Base-by-base conservation (phyloP, 2,329 filamentous ascomycete genomes). In the Pseudocercospora fijiensis region DNA sequence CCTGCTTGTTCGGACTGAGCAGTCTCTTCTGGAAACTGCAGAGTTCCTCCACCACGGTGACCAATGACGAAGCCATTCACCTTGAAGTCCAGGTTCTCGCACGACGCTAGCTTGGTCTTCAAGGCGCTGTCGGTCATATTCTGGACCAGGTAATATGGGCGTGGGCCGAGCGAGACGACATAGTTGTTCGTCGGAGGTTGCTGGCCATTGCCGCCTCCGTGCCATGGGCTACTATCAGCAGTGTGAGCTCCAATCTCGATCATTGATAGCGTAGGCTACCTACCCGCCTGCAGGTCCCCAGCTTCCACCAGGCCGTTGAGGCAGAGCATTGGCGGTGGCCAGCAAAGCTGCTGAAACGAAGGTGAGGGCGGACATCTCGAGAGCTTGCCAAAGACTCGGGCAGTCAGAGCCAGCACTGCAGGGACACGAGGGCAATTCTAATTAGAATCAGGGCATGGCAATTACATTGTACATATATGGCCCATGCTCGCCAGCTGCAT, bases 11-110 rank as follows among this genome's bases (percentile, higher is more conserved):
- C 60, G 16, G 60, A 62, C 26, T 62, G 60, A 16, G 60, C 60
- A 22, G 60, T 58, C 60, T 62, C 60, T 58, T 62, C 60, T 20
- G 60, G 60, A n/a, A 62, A 62, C 20, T 62, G 60, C 11, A 62
- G 43, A 20, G 60, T 62, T 20, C 60, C 60, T 57, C 60, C 60
- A 18, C 60, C 60, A 28, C 60, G 60, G 26, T 62, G 60, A 24
- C 60, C 60, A 20, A 62, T 58, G 16, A 55, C 55, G 45, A 62
- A 62, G 27, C 56, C 60, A 30, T 55, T 62, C n/a, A 62, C 60
- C 9, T 41, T 22, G 28, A 62, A 58, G 20, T 62, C 55, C 11
- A 58, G 7, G 45, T 58, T 62, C 55, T 62, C 33, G 33, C 60
- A 62, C n/a, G 60, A 62, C 20, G 45, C 55, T 8, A 62, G 55